A percentile compares a stretch with the other conserved stretches of the same genome.
Conservation (phyloP, 768 basidiomycete genomes). For the Suillus tomentosus region DNA sequence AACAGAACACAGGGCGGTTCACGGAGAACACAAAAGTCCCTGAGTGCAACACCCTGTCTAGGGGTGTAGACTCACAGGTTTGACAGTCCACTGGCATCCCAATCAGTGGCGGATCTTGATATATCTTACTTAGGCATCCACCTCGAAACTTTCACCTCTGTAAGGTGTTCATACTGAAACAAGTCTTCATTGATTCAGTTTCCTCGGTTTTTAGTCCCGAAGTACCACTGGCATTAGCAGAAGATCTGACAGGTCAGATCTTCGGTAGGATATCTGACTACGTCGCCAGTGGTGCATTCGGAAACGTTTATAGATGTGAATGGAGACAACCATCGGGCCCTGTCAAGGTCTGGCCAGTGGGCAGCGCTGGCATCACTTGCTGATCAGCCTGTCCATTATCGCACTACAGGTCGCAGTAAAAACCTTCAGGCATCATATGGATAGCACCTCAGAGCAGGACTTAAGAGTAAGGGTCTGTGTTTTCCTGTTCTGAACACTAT, state of each 20-base stretch:
- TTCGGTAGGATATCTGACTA: background rate
- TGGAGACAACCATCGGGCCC: background rate
- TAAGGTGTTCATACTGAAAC: background rate
- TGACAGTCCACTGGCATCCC: background rate
- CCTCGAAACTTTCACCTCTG: background rate
- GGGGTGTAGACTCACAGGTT: no score
- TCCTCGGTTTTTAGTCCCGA: background rate
- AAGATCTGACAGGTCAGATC: constrained; percentile 4
- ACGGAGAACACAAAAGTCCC: no score
- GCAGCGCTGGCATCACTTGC: no score
- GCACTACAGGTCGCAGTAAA: constrained; percentile 4
- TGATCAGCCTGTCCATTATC: no score
- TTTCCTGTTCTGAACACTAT: background rate
- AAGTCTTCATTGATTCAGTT: background rate
- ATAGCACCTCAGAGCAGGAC: background rate
- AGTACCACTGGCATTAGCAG: background rate
- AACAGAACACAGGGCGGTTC: no score
- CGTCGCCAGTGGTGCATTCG: background rate
- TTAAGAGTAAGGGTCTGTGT: background rate
- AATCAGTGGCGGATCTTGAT: background rate
- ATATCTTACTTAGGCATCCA: background rate
- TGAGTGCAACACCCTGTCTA: no score
- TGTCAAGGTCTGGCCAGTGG: background rate
- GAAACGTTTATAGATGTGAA: background rate
- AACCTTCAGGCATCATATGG: background rate